A percentile compares a stretch with the other conserved stretches of the same genome.
Conservation (phyloP, 345 rosid species). For the Dimocarpus longan region DNA sequence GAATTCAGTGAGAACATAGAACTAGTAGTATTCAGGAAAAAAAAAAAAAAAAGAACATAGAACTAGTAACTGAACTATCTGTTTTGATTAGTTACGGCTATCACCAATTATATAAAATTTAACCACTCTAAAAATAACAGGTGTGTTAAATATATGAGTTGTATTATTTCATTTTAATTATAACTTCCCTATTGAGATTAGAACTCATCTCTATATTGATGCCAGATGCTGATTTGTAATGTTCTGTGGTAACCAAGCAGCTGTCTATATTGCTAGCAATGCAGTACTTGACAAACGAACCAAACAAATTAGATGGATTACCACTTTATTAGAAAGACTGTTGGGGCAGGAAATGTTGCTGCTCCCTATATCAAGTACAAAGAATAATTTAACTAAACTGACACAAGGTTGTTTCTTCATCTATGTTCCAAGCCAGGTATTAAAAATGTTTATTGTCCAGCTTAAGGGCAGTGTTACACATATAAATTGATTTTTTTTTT, state of each 20-base stretch:
- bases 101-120: neutral
- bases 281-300: neutral
- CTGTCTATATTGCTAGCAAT: neutral
- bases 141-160: neutral
- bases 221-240: neutral
- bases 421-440: neutral
- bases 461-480: neutral
- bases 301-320: neutral
- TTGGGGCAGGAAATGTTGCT: neutral
- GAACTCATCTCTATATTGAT: neutral
- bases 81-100: neutral
- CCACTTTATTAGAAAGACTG: neutral
- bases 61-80: neutral
- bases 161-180: neutral
- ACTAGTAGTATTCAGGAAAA: neutral
- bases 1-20: neutral
- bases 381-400: neutral
- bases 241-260: neutral
- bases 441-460: no score
- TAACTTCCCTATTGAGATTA: neutral
- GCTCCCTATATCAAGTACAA: no score
- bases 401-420: neutral
- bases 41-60: neutral
- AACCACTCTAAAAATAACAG: neutral
- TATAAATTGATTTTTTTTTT: neutral